Evolutionary conservation across 2,329 filamentous ascomycete species (phyloP), one percentile per base, ranked within the genome.

Genomic region (Sclerotinia nivalis): DNA sequence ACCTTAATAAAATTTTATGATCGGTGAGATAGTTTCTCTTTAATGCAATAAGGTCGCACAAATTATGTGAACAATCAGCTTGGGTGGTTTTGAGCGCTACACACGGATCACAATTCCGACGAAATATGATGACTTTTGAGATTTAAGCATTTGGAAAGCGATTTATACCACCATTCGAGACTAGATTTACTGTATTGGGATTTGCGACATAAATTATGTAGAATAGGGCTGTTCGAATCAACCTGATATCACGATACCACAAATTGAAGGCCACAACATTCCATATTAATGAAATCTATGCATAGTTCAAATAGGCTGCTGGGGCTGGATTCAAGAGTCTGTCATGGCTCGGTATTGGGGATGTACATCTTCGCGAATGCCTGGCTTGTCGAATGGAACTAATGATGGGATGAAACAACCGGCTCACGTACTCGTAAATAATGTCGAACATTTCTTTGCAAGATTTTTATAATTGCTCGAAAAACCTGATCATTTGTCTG

Each of bases 401-500:
- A 10, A 40, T 34, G 47, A 52, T 52, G 31, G 31, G 22, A 54
- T 65, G 13, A 52, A 28, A 40, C 47, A 65, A 12, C 34, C 31
- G 47, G 49, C 45, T 65, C 47, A 52, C 61, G 25, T 43, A 52
- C 22, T 28, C 47, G 34, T 40, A 40, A 25, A 28, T 28, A 43
- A 20, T 22, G n/a, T 10, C 64, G 37, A 58, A 58, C 12, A 58
- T n/a, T 56, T 25, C 25, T 66, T 52, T 31, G 64, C 49, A 52
- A 28, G 43, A n/a, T 60, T n/a, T 49, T 61, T 45, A 68, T 40
- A 55, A 40, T 59, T 47, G 40, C 45, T 59, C 31, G 40, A 49
- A 60, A 59, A 10, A 20, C 45, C 37, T 59, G 40, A 68, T 60
- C 31, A 59, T 49, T 68, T 34, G 37, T 55, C 34, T 58, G 64